Evolutionary conservation across 2,329 filamentous ascomycete species (phyloP), one percentile per base, ranked within the genome.

Genomic region (Plenodomus tracheiphilus): DNA sequence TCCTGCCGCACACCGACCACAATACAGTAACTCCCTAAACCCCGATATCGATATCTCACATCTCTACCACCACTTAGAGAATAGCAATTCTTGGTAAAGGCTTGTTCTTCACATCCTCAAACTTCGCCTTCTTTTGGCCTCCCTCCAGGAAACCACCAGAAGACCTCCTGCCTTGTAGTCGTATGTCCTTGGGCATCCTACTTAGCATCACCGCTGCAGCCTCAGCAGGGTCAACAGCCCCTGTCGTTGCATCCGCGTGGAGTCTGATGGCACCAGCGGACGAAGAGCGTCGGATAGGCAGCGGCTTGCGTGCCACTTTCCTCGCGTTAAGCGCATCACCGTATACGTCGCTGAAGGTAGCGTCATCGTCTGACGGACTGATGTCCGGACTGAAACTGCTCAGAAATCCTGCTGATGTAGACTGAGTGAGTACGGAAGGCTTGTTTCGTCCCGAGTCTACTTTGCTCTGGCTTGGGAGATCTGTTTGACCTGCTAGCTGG

Each of bases 81-180:
- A 44, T 37, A 28, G 59, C 62, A 45, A 68, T 67, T 35, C 47
- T 55, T 15, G 61, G 61, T 34, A 68, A 47, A 13, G 64, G 65
- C 32, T 67, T 67, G 30, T 68, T 67, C 47, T 64, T 68, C 30
- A 62, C 39, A 16, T 66, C 54, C 2, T 66, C 56, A 32, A 50
- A 60, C 35, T 47, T 49, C 48, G 43, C 47, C 16, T 45, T 51
- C 43, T 44, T 53, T 19, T 18, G 53, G n/a, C n/a, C n/a, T 11
- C 28, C 17, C 11, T 13, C 39, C 3, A 10, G 28, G 30, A 53
- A 21, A 43, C 43, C 36, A 34, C 50, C 45, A 34, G 30, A 30
- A 32, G 25, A 19, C 18, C 45, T 36, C 2, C 20, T 28, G 37
- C 52, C 43, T 30, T 43, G 18, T 8, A 45, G 21, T 39, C 32